Evolutionary conservation across 2,329 filamentous ascomycete genomes (phyloP).

Genomic region (Trichoderma sp.): DNA sequence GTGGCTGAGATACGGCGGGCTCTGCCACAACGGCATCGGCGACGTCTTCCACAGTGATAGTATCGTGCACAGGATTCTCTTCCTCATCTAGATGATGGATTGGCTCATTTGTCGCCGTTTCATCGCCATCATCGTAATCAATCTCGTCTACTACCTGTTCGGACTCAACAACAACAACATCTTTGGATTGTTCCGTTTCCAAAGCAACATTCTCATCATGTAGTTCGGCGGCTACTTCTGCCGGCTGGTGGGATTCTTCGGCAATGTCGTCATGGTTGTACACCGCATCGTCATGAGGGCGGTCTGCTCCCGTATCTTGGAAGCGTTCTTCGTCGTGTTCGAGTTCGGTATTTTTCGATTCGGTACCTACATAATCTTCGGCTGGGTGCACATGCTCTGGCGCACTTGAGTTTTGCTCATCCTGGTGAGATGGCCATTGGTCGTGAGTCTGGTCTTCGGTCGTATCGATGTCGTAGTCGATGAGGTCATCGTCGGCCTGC

Average conservation of each 20-base stretch:
- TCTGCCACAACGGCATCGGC: background rate
- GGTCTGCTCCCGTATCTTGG: background rate
- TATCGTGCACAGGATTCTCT: background rate
- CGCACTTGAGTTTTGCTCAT: background rate
- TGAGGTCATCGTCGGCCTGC: constrained; percentile 38
- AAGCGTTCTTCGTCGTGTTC: background rate
- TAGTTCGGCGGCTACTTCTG: background rate
- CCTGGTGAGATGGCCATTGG: constrained; percentile 3
- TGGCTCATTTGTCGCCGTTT: background rate
- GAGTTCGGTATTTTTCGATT: background rate
- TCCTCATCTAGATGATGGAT: background rate
- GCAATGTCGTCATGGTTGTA: constrained; percentile 20
- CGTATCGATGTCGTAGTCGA: constrained; percentile 41
- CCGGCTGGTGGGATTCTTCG: background rate
- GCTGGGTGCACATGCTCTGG: background rate
- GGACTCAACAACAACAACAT: background rate
- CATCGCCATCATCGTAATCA: constrained; percentile 16
- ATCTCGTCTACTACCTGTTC: constrained; percentile 2
- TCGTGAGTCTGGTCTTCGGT: constrained; percentile 24
- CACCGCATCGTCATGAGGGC: background rate
- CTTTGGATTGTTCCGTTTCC: constrained; percentile 4
- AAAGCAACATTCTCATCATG: background rate
- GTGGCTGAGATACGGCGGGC: background rate
- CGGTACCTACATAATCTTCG: background rate
- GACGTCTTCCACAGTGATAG: background rate